Percentiles rank a stretch among this genome's conserved stretches.
Evolutionary conservation across 441 rosid genomes (phyloP).

Genomic region (Arabidopsis hybrid): DNA sequence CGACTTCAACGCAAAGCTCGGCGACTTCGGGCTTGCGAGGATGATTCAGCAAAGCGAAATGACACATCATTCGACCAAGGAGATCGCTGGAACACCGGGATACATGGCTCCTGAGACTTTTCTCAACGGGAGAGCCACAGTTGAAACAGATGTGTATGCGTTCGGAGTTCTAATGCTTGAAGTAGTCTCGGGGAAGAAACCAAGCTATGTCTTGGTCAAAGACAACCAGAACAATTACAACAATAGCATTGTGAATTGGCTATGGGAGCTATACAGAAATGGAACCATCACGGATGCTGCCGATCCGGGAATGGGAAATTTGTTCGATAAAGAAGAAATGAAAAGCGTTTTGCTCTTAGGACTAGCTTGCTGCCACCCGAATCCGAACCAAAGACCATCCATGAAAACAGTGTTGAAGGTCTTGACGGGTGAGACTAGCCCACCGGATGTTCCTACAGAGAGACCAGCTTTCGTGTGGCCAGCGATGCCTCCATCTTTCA

Average conservation of each 20-base stretch:
- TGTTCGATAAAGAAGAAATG: slow-evolving; percentile 51
- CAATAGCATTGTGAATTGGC: slow-evolving; percentile 63
- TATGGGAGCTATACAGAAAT: slow-evolving; percentile 65
- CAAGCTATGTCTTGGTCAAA: slow-evolving; percentile 42
- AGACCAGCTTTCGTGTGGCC: slow-evolving; percentile 83
- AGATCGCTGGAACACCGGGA: slow-evolving; percentile 74
- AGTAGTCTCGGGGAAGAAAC: slow-evolving; percentile 66
- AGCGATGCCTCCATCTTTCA: slow-evolving; percentile 62
- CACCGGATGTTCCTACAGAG: slow-evolving; percentile 60
- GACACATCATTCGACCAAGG: slow-evolving; percentile 75
- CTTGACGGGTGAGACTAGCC: slow-evolving; percentile 60
- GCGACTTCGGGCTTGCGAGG: slow-evolving; percentile 80
- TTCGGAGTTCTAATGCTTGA: slow-evolving; percentile 62
- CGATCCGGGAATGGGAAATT: slow-evolving; percentile 52
- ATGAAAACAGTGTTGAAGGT: slow-evolving; percentile 70
- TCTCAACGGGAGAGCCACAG: slow-evolving; percentile 62
- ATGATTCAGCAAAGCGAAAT: slow-evolving; percentile 59
- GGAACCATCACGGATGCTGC: slow-evolving; percentile 58
- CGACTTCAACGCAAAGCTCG: slow-evolving; percentile 58
- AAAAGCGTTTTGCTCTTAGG: slow-evolving; percentile 59
- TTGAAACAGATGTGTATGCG: slow-evolving; percentile 64
- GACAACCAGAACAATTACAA: slow-evolving; percentile 47
- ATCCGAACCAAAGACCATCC: slow-evolving; percentile 70
- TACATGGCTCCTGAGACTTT: slow-evolving; percentile 88
- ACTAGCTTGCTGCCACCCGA: slow-evolving; percentile 85